Percentiles rank a stretch among this genome's conserved stretches.
Evolutionary conservation across 176 grass and related monocot genomes (phyloP).

Genomic region (maize (Zea mays)): Zm-B73-REFERENCE-NAM-5.0 NC_050103.1:137653501-137654000

Average conservation of each 20-base stretch:
- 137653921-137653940: too few relatives aligned
- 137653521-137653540: not conserved
- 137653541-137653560: conserved; percentile 33
- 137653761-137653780: not conserved
- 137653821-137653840: not conserved
- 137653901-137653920: too few relatives aligned
- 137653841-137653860: not conserved
- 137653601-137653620: conserved; percentile 17
- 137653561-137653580: conserved; percentile 45
- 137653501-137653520: not conserved
- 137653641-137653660: conserved; percentile 50
- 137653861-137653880: not conserved
- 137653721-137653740: conserved; percentile 53
- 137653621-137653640: conserved; percentile 37
- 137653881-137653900: not conserved
- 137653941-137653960: too few relatives aligned
- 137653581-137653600: conserved; percentile 37
- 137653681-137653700: conserved; percentile 32
- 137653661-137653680: not conserved
- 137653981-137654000: too few relatives aligned
- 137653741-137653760: not conserved
- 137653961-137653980: too few relatives aligned
- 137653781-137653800: not conserved
- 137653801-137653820: not conserved
- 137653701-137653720: conserved; percentile 53